Evolutionary conservation across 78 protist genomes (phyloP).

Genomic region (Dictyostelium brefeldianum): DNA sequence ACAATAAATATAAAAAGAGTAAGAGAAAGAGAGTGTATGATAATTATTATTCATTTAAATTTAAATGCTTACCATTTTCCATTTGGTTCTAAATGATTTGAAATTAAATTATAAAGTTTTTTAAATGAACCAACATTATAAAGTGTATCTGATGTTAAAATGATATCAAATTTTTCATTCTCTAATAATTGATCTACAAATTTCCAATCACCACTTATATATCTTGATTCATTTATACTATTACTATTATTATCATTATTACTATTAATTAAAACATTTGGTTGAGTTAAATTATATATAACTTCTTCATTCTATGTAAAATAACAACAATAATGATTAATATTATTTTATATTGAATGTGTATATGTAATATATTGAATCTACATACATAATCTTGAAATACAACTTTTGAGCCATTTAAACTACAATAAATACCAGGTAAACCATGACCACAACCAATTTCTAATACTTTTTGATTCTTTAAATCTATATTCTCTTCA

Average conservation of each 20-base stretch:
- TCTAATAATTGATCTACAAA: slow-evolving; percentile 41
- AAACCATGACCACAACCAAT: slow-evolving; percentile 87
- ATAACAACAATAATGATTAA: not conserved
- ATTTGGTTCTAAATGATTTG: slow-evolving; percentile 16
- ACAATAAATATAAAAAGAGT: not conserved
- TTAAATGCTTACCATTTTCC: slow-evolving; percentile 50
- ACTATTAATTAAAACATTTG: slow-evolving; percentile 30
- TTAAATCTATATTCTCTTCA: not conserved
- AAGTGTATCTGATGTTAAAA: slow-evolving; percentile 75
- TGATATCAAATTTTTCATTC: slow-evolving; percentile 56
- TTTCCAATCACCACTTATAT: slow-evolving; percentile 74
- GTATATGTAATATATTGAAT: not conserved
- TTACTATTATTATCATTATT: not conserved
- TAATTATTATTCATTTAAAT: too few relatives aligned
- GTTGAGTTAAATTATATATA: slow-evolving; percentile 38
- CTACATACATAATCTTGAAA: slow-evolving; percentile 84
- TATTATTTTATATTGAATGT: not conserved
- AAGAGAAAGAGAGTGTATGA: not conserved
- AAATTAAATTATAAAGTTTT: slow-evolving; percentile 35
- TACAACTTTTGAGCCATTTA: slow-evolving; percentile 46
- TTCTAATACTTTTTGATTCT: slow-evolving; percentile 63
- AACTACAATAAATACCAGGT: slow-evolving; percentile 59
- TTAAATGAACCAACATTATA: slow-evolving; percentile 49
- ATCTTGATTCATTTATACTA: not conserved
- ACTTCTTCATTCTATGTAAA: slow-evolving; percentile 64